A percentile compares a stretch with the other conserved stretches of the same genome.
Evolutionary conservation across 495 filamentous ascomycete genomes (phyloP).

Genomic region (Penicillium desertorum): DNA sequence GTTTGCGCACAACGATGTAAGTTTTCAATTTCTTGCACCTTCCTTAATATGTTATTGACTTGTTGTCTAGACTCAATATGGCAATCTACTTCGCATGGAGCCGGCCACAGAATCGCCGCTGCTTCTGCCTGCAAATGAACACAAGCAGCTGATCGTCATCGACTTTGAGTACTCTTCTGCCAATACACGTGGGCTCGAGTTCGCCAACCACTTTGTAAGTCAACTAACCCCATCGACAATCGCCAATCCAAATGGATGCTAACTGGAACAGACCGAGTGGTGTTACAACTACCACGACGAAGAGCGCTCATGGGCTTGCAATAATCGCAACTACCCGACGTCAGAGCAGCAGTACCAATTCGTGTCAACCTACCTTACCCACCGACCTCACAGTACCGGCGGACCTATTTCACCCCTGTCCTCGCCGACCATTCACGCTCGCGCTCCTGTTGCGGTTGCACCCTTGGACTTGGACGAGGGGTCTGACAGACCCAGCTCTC

Average conservation of each 20-base stretch:
- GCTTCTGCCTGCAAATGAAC: constrained; percentile 81
- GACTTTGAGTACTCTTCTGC: constrained; percentile 98
- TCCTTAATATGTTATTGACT: constrained; percentile 16
- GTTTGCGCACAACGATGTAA: constrained; percentile 96
- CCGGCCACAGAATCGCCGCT: constrained; percentile 84
- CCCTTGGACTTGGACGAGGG: constrained; percentile 39
- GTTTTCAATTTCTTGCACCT: constrained; percentile 28
- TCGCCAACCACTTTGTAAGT: constrained; percentile 93
- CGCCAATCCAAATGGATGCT: neutral
- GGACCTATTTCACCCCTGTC: constrained; percentile 55
- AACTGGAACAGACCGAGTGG: constrained; percentile 69
- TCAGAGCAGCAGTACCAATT: constrained; percentile 80
- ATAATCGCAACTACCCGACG: constrained; percentile 70
- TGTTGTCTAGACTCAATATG: constrained; percentile 81
- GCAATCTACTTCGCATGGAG: constrained; percentile 89
- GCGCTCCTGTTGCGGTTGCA: constrained; percentile 33
- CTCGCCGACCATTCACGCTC: constrained; percentile 43
- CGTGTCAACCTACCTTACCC: constrained; percentile 80
- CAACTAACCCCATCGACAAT: neutral
- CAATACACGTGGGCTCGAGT: constrained; percentile 83
- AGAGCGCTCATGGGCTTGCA: constrained; percentile 60
- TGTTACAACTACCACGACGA: constrained; percentile 93
- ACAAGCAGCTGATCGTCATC: constrained; percentile 94
- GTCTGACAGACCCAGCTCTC: constrained; percentile 23
- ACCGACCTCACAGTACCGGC: constrained; percentile 60